Evolutionary conservation across 2,329 filamentous ascomycete genomes (phyloP), one percentile per base, ranked within the genome.

Genomic region (Colletotrichum sp.): DNA sequence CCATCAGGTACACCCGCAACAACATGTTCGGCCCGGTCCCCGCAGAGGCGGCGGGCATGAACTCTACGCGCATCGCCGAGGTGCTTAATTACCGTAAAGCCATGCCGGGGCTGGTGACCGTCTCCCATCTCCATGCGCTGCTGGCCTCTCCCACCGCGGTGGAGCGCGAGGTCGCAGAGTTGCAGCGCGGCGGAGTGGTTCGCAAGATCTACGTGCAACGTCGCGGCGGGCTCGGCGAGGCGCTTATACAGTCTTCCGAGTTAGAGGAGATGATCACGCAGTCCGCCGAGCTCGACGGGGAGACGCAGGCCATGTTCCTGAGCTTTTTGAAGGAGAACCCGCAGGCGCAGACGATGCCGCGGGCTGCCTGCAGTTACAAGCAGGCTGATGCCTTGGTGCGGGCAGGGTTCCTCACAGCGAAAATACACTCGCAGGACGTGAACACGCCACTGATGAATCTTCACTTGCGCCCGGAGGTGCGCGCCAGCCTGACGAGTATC

Each of bases 1-100:
- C 92, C 26, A 91, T 95, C 81, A 86, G 89, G 68, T 90, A 93
- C 82, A 90, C 93, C 66, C 90, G 89, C 49, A 84, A 81, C 24
- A 87, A 85, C 79, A 94, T 94, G 90, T 95, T 95, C 85, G 89
- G 88, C 52, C 85, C 89, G 2, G 86, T 95, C 13, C 94, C 94
- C 4, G 87, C 89, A 24, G 85, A 85, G 60, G 86, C 85, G 10
- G 86, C 89, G 0, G 93, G 93, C 26, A 92, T 95, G 89, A 90
- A 88, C 79, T 93, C 92, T 7, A 90, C 89, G 24, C 88, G 92
- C 13, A 91, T 92, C 16, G 87, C 93, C 4, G 90, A 94, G 80
- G 85, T 94, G 18, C 86, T 95, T 69, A 91, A 92, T 77, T 92
- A 90, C 81, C 88, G 93, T 21, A 84, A 83, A 36, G 84, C 84